A percentile compares a stretch with the other conserved stretches of the same genome.
phyloP scores from a whole-genome alignment of 202 grass and related monocot genomes.

The Brachypodium distachyon region DNA sequence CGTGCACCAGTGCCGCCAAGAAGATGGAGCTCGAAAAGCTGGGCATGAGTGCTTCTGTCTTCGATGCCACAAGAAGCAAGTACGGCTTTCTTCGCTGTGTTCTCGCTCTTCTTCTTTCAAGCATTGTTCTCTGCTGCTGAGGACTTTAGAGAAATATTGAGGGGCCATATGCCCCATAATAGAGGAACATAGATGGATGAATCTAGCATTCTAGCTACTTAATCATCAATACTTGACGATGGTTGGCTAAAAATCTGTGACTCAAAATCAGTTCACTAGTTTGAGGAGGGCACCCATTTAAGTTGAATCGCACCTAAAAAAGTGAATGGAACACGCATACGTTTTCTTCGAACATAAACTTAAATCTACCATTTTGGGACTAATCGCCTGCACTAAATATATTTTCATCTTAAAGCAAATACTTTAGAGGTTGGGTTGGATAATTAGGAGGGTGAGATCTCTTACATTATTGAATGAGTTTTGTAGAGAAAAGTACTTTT shows the following conservation, averaged over 20 bases:
- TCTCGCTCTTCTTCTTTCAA: not conserved
- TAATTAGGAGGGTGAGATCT: too few species aligned
- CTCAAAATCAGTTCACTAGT: not conserved
- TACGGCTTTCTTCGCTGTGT: not conserved
- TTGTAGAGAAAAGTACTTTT: too few species aligned
- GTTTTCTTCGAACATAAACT: not conserved
- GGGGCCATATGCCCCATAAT: not conserved
- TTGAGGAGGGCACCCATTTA: not conserved
- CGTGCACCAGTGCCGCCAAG: conserved; percentile 42
- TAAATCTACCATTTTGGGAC: not conserved
- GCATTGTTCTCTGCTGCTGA: not conserved
- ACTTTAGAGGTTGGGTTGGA: not conserved
- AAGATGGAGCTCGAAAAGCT: conserved; percentile 45
- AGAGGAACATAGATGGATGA: not conserved
- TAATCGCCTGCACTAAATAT: not conserved
- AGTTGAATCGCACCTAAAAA: not conserved
- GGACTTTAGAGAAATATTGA: not conserved
- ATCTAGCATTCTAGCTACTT: not conserved
- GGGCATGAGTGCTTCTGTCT: conserved; percentile 47
- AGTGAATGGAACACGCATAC: not conserved
- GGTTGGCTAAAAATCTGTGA: not conserved
- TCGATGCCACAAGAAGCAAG: conserved; percentile 32
- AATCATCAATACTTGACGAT: not conserved
- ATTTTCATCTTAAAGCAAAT: not conserved
- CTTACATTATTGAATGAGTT: too few species aligned